Evolutionary conservation across 1,284 basidiomycete genomes (phyloP).

Genomic region (Volvariella volvacea): DNA sequence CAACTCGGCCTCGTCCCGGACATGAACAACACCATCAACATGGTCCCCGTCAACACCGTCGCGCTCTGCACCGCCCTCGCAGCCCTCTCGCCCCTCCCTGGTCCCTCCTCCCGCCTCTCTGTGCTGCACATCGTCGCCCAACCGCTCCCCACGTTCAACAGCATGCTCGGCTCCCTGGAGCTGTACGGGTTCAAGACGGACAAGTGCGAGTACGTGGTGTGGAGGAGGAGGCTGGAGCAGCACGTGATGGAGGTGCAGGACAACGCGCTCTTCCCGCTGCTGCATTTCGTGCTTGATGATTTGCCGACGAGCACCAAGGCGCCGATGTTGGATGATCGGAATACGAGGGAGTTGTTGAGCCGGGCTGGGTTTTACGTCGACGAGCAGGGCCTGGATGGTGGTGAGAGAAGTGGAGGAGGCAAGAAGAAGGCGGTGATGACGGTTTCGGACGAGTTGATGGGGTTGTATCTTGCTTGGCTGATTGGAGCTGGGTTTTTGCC

Average conservation of each 20-base stretch:
- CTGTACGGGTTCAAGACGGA: slow-evolving; percentile 80
- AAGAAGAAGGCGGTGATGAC: slow-evolving; percentile 42
- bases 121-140: slow-evolving; percentile 88
- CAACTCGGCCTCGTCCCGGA: slow-evolving; percentile 95
- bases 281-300: slow-evolving; percentile 97
- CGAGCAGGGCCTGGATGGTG: slow-evolving; percentile 21
- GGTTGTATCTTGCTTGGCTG: slow-evolving; percentile 92
- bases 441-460: slow-evolving; percentile 76
- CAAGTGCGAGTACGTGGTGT: slow-evolving; percentile 85
- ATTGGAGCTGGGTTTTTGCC: slow-evolving; percentile 84
- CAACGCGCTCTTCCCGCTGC: slow-evolving; percentile 94
- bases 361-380: not conserved
- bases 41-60: slow-evolving; percentile 98
- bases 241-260: slow-evolving; percentile 93
- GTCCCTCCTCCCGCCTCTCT: slow-evolving; percentile 40
- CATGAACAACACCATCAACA: slow-evolving; percentile 98
- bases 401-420: slow-evolving; percentile 13
- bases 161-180: slow-evolving; percentile 70
- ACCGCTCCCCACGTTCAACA: slow-evolving; percentile 89
- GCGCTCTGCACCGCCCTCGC: slow-evolving; percentile 79
- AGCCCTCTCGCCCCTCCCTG: slow-evolving; percentile 43
- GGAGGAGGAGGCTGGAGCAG: slow-evolving; percentile 89
- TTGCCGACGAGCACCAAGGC: slow-evolving; percentile 95
- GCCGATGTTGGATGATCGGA: slow-evolving; percentile 85
- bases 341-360: slow-evolving; percentile 65